phyloP scores from a whole-genome alignment of 176 grass and related monocot species.

The Raddia distichophylla region DNA sequence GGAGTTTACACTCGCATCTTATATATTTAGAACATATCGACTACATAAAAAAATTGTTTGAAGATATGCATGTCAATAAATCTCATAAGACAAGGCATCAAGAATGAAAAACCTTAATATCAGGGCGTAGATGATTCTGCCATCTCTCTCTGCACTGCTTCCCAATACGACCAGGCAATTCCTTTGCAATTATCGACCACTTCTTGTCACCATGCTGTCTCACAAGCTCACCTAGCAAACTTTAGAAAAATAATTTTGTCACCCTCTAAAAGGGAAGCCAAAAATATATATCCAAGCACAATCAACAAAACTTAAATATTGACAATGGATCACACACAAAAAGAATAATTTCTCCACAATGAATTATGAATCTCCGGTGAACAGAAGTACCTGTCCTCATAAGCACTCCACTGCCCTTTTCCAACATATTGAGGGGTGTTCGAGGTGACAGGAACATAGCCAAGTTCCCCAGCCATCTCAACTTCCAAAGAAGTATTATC shows the following conservation, averaged over 20 bases:
- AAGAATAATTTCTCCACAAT: not conserved
- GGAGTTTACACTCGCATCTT: not conserved
- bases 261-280: not conserved
- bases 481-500: not conserved
- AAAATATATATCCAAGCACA: not conserved
- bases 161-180: constrained; percentile 10
- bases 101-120: constrained; percentile 24
- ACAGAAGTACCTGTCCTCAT: constrained; percentile 26
- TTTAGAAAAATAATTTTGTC: not conserved
- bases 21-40: not conserved
- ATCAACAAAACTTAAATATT: not conserved
- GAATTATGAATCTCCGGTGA: not conserved
- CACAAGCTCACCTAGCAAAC: not conserved
- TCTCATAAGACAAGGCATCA: not conserved
- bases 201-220: constrained; percentile 1
- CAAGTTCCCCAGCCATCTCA: not conserved
- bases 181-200: constrained; percentile 28
- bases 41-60: not conserved
- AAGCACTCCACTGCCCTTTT: constrained; percentile 18
- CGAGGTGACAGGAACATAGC: not conserved
- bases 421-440: not conserved
- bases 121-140: constrained; percentile 40
- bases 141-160: constrained; percentile 46
- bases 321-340: not conserved
- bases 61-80: not conserved